Percentiles rank a stretch among this genome's conserved stretches.
Conservation (phyloP, 1,139 yeast genomes). For the Debaryomycetaceae sp. region DNA sequence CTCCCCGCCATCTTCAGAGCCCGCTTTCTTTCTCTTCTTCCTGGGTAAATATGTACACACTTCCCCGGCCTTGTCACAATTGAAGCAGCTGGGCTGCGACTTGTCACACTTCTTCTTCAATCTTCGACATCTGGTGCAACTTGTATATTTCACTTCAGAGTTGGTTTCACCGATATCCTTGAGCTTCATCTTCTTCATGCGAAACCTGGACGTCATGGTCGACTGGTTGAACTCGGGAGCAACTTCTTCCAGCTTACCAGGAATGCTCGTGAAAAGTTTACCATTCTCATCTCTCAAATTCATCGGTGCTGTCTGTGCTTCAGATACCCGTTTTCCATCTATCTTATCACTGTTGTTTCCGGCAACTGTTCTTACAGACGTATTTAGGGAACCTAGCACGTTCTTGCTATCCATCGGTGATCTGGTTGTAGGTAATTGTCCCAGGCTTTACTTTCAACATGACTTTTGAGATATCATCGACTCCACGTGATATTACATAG, state of each 20-base stretch:
- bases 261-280: neutral
- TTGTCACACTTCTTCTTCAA: conserved; percentile 23
- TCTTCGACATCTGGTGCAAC: conserved; percentile 23
- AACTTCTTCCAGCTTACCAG: neutral
- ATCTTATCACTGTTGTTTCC: neutral
- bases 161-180: neutral
- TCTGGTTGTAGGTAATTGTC: neutral
- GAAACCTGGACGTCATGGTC: neutral
- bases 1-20: conserved; percentile 12
- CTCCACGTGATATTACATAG: neutral
- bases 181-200: neutral
- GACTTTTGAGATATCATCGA: neutral
- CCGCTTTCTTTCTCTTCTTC: conserved; percentile 24
- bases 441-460: neutral
- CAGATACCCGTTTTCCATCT: neutral
- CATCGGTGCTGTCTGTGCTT: neutral
- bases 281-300: neutral
- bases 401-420: neutral
- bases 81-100: conserved; percentile 20
- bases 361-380: neutral
- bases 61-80: conserved; percentile 28
- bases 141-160: conserved; percentile 3
- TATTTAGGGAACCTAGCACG: neutral
- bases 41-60: conserved; percentile 43
- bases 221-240: neutral